Evolutionary conservation across 2,329 filamentous ascomycete species (phyloP), one percentile per base, ranked within the genome.

Genomic region (Leptographium lundbergii): DNA sequence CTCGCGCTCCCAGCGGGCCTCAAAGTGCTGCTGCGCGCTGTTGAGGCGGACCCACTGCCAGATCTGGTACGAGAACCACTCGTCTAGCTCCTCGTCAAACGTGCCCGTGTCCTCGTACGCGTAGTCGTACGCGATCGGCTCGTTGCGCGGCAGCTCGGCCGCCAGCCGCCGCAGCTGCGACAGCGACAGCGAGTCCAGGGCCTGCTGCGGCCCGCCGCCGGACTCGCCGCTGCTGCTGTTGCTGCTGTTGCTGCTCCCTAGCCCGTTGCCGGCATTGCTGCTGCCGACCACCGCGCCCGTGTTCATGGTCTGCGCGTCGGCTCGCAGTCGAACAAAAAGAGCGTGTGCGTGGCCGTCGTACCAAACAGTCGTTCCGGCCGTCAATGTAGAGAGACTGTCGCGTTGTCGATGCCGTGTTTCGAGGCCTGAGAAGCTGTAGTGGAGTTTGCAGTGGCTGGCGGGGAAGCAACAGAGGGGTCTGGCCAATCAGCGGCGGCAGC

Each of bases 11-110:
- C 89, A 96, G 67, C 86, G 81, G 69, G 83, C 81, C 63, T 91
- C 82, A 68, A 95, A 97, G 2, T 86, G 84, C 45, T 83, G 78
- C 67, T 89, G 88, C 24, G 88, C 86, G 57, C 85, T 82, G 57
- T 88, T 81, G 55, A 96, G 77, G 67, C 91, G 86, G 54, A 86
- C 80, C 73, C 89, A 88, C 69, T 97, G 91, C 72, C 88, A 88
- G 62, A 90, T 85, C 66, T 88, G 87, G 72, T 97, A 96, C 57
- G 87, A 85, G 72, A 99, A 99, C 94, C 94, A 99, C 74, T 99
- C 94, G 69, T 97, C 90, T 54, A 99, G 79, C 75, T 99, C 94
- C 63, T 94, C 89, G 22, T 88, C 84, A 66, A 95, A 86, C 0
- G 83, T 76, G 25, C 86, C 85, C 59, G 81, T 80, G 70, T 92